Percentiles rank a stretch among this genome's conserved stretches.
These are phyloP conservation scores for Tetrapisispora iriomotensis DNA, from an alignment of 805 yeast genomes.

Conservation along the genomic window DNA sequence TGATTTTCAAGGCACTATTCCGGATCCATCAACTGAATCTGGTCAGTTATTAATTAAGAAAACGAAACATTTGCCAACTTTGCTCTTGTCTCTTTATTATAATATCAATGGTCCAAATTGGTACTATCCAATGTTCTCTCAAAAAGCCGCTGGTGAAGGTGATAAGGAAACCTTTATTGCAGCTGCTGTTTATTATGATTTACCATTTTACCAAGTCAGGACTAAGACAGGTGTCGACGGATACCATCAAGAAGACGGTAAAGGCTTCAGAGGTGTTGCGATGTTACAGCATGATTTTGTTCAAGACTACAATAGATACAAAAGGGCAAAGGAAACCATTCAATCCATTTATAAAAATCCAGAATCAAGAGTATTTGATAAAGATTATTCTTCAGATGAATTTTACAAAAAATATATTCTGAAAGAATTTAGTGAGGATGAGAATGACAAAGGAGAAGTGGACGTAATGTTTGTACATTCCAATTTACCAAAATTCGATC, in stretches of 20 bases:
- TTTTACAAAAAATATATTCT: conserved; percentile 14
- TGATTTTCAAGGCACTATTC: conserved; percentile 54
- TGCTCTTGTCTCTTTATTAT: conserved; percentile 54
- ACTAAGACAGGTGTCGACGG: conserved; percentile 34
- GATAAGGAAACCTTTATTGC: conserved; percentile 68
- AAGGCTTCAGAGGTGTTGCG: conserved; percentile 52
- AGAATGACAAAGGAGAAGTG: conserved; percentile 8
- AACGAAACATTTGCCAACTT: conserved; percentile 45
- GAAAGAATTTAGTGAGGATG: conserved; percentile 2
- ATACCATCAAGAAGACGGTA: conserved; percentile 21
- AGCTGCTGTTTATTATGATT: conserved; percentile 41
- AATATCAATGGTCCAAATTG: conserved; percentile 58
- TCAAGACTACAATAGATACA: conserved; percentile 38
- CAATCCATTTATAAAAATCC: conserved; percentile 7
- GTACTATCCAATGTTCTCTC: conserved; percentile 63
- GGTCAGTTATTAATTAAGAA: conserved; percentile 66
- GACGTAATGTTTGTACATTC: conserved; percentile 31
- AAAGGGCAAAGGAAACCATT: conserved; percentile 14
- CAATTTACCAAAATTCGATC: conserved; percentile 33
- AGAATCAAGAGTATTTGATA: conserved; percentile 8
- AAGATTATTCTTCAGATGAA: conserved; percentile 12
- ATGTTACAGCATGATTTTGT: conserved; percentile 71
- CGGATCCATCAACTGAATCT: conserved; percentile 64
- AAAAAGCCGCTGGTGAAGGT: conserved; percentile 76
- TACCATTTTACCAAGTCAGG: conserved; percentile 41